phyloP scores from a whole-genome alignment of 2,329 filamentous ascomycete genomes.

The Beauveria sp. region DNA sequence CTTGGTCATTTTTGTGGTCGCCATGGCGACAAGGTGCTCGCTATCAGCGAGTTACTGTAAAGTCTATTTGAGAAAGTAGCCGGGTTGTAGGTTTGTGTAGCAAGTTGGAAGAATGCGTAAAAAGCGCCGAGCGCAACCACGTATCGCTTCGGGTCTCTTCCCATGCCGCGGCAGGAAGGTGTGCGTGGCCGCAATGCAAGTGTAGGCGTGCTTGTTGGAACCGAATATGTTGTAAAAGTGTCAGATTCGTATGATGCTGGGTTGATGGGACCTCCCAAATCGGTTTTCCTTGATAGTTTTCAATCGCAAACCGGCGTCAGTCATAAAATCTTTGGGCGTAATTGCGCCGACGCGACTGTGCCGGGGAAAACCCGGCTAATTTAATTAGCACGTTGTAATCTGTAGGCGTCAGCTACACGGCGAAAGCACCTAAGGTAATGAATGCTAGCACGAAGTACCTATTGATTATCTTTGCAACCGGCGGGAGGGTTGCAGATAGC shows the following conservation, averaged over 20 bases:
- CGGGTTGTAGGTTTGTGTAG: constrained; percentile 27
- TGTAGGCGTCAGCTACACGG: no score
- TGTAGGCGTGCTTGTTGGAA: background rate
- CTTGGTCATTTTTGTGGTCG: constrained; percentile 72
- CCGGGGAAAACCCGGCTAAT: constrained; percentile 9
- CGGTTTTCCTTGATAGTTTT: background rate
- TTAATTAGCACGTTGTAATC: background rate
- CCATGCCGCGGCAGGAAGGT: constrained; percentile 21
- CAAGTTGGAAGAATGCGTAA: constrained; percentile 30
- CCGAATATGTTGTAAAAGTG: background rate
- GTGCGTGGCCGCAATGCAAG: background rate
- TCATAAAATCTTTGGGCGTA: constrained; percentile 4
- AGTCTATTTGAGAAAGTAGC: constrained; percentile 15
- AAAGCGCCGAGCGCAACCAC: constrained; percentile 25
- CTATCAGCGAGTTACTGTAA: constrained; percentile 5
- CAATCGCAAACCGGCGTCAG: constrained; percentile 6
- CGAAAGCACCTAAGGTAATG: no score
- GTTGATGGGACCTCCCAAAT: background rate
- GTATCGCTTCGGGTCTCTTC: constrained; percentile 31
- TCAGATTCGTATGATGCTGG: background rate
- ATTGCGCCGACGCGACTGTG: background rate
- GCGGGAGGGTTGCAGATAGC: no score
- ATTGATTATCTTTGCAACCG: no score
- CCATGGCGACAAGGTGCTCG: constrained; percentile 40
- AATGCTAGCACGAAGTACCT: no score